Evolutionary conservation across 495 filamentous ascomycete genomes (phyloP), one percentile per base, ranked within the genome.

Genomic region (Xylaria nigripes): DNA sequence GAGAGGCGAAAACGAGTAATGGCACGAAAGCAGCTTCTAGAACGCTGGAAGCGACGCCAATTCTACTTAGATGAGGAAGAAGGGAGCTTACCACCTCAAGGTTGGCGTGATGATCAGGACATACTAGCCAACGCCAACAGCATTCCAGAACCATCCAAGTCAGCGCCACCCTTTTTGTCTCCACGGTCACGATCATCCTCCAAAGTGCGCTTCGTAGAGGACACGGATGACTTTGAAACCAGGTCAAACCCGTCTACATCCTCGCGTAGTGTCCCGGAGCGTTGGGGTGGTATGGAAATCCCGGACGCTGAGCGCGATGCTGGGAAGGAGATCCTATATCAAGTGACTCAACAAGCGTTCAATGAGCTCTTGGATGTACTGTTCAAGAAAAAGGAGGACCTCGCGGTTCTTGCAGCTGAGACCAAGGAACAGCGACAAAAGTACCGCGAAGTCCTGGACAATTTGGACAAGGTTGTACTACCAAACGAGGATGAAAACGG

Each of bases 281-380:
- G 89, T 34, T 91, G 87, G 88, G 89, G 83, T 32, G 88, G 83
- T 8, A 87, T 87, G 61, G 87, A 90, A 56, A 85, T 89, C 12
- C 86, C 87, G 8, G 86, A 89, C 46, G 82, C 83, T 15, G 91
- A 95, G 61, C 77, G 74, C 58, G 90, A 95, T 62, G 81, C 86
- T 7, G 89, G 89, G 27, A 89, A 86, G 57, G 93, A 97, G 61
- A 81, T 95, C 15, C 72, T 97, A 6, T 96, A 93, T 61, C 88
- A 95, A 63, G 83, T 92, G 16, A 87, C 86, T 0, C 89, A 95
- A 61, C 84, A 95, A 62, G 89, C 86, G 1, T 85, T 95, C 67
- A 96, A 96, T 62, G 90, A 97, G 66, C 73, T 97, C 3, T 79
- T 98, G 5, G 88, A 96, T 64, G 74, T 82, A 9, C 72, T 98